Evolutionary conservation across 2,329 filamentous ascomycete species (phyloP).

Genomic region (Aspergillus piperis): DNA sequence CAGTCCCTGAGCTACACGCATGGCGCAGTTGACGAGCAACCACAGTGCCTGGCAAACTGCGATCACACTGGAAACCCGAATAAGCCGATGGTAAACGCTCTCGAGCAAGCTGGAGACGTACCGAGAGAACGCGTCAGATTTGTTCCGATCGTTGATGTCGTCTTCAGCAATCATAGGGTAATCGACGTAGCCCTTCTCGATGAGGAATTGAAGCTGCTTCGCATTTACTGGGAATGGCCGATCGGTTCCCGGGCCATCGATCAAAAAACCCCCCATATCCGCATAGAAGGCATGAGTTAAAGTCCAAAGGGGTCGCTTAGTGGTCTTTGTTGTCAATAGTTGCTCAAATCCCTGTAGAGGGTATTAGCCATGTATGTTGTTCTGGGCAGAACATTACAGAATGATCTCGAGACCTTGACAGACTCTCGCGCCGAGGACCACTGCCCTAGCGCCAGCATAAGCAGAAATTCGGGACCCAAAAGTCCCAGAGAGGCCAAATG

Average conservation of each 20-base stretch:
- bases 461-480: constrained; percentile 1
- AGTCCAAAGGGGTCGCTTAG: neutral
- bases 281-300: constrained; percentile 1
- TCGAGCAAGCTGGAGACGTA: neutral
- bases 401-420: neutral
- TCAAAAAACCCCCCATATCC: neutral
- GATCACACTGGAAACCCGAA: neutral
- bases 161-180: neutral
- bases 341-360: neutral
- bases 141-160: constrained; percentile 1
- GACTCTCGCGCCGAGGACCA: constrained; percentile 3
- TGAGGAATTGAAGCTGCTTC: neutral
- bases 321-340: neutral
- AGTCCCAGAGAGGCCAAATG: neutral
- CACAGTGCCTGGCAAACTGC: neutral
- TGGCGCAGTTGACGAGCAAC: neutral
- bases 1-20: neutral
- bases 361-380: neutral
- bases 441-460: constrained; percentile 3
- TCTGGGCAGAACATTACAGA: too few relatives aligned
- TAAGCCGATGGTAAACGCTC: neutral
- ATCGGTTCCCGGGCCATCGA: neutral
- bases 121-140: constrained; percentile 1
- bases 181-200: neutral
- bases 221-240: neutral